Conservation (phyloP, 2,329 filamentous ascomycete species). For the Fonsecaea nubica region DNA sequence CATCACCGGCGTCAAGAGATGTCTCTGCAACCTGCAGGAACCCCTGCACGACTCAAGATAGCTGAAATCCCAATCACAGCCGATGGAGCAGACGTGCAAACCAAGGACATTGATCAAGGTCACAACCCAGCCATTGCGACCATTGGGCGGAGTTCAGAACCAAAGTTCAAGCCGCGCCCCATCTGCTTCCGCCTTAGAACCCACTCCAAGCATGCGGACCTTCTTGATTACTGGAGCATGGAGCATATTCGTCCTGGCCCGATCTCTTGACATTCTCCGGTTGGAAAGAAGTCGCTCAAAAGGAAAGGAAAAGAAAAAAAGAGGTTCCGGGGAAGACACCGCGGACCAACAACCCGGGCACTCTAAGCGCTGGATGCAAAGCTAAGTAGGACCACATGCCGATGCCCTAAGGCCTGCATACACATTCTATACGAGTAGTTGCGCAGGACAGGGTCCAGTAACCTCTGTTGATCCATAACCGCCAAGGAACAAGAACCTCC, state of each 20-base stretch:
- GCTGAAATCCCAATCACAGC: conserved; percentile 2
- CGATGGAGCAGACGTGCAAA: background rate
- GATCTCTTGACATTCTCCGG: background rate
- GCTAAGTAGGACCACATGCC: conserved; percentile 8
- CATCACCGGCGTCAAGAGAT: conserved; percentile 1
- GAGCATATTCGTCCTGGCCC: background rate
- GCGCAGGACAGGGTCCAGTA: background rate
- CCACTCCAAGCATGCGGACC: background rate
- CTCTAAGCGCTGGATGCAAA: conserved; percentile 6
- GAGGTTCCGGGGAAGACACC: background rate
- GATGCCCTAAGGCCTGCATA: background rate
- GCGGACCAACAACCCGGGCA: background rate
- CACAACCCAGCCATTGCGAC: background rate
- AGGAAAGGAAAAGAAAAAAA: background rate
- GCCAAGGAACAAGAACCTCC: background rate
- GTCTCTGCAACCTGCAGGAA: conserved; percentile 4
- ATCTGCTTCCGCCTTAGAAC: background rate
- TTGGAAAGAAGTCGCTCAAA: background rate
- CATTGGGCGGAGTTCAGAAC: background rate
- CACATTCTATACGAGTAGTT: background rate
- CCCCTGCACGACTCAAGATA: conserved; percentile 4
- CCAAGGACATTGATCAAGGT: background rate
- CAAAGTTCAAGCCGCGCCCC: conserved; percentile 4
- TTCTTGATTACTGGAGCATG: background rate
- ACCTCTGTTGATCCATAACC: conserved; percentile 4